phyloP scores from a whole-genome alignment of 352 stramenopile genomes.

The Pythium volutum region DNA sequence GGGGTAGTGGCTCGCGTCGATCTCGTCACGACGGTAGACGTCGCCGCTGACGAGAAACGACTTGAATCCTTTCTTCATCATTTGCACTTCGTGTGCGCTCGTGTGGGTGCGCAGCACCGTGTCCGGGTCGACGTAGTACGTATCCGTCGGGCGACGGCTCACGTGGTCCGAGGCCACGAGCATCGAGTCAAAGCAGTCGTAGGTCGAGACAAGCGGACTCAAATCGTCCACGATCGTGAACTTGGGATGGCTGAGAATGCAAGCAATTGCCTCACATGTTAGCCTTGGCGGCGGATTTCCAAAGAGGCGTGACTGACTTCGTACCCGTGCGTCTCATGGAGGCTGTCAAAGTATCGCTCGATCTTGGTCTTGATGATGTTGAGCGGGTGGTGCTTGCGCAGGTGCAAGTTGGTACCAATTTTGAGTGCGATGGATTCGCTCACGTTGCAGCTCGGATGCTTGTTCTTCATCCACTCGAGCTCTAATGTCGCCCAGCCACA shows the following conservation, averaged over 20 bases:
- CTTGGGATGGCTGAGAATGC: slow-evolving; percentile 47
- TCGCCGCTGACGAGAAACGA: slow-evolving; percentile 94
- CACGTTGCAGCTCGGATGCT: slow-evolving; percentile 87
- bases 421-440: slow-evolving; percentile 81
- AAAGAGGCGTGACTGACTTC: neutral
- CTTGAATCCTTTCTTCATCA: slow-evolving; percentile 85
- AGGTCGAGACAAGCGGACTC: slow-evolving; percentile 79
- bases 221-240: slow-evolving; percentile 87
- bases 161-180: slow-evolving; percentile 90
- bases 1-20: slow-evolving; percentile 98
- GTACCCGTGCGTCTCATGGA: slow-evolving; percentile 58
- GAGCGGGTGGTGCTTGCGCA: slow-evolving; percentile 81
- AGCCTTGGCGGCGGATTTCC: neutral
- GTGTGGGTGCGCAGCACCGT: slow-evolving; percentile 89
- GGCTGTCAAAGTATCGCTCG: slow-evolving; percentile 85
- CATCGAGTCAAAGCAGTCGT: slow-evolving; percentile 92
- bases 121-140: slow-evolving; percentile 86
- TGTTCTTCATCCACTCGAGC: slow-evolving; percentile 75
- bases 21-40: slow-evolving; percentile 98
- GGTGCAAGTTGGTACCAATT: slow-evolving; percentile 88
- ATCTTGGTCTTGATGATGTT: slow-evolving; percentile 94
- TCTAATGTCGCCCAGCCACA: slow-evolving; percentile 26
- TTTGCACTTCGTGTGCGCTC: slow-evolving; percentile 92
- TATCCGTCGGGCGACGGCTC: slow-evolving; percentile 83
- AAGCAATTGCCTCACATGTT: neutral